A percentile compares a stretch with the other conserved stretches of the same genome.
Conservation (phyloP, 2,329 filamentous ascomycete species). For the Colletotrichum camelliae region DNA sequence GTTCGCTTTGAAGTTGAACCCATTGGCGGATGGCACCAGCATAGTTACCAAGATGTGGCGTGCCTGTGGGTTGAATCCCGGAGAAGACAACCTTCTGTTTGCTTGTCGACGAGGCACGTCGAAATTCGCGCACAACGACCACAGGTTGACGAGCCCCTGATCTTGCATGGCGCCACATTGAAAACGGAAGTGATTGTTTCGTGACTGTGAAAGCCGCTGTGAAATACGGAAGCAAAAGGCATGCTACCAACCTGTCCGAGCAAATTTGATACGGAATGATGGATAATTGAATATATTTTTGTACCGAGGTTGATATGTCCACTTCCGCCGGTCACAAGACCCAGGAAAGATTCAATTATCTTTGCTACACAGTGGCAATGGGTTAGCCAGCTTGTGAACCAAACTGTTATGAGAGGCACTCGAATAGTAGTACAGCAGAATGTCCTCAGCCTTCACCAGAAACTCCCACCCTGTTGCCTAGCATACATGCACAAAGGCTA, state of each 20-base stretch:
- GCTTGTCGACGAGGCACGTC: neutral
- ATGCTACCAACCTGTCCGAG: neutral
- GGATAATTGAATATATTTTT: neutral
- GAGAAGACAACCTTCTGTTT: conserved; percentile 75
- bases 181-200: neutral
- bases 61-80: conserved; percentile 93
- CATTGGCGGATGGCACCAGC: conserved; percentile 88
- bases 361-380: neutral
- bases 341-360: neutral
- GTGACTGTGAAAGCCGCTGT: neutral
- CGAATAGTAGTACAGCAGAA: neutral
- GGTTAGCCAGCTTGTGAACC: neutral
- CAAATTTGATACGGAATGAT: neutral
- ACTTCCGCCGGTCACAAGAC: neutral
- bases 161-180: conserved; percentile 6
- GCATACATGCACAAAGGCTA: neutral
- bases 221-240: neutral
- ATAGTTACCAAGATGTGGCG: conserved; percentile 96
- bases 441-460: neutral
- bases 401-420: neutral
- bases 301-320: neutral
- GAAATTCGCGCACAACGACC: neutral
- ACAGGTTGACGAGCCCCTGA: neutral
- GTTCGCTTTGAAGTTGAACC: conserved; percentile 77
- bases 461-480: neutral